phyloP scores from a whole-genome alignment of 2,329 filamentous ascomycete species.

The Myrmaecium sp. region DNA sequence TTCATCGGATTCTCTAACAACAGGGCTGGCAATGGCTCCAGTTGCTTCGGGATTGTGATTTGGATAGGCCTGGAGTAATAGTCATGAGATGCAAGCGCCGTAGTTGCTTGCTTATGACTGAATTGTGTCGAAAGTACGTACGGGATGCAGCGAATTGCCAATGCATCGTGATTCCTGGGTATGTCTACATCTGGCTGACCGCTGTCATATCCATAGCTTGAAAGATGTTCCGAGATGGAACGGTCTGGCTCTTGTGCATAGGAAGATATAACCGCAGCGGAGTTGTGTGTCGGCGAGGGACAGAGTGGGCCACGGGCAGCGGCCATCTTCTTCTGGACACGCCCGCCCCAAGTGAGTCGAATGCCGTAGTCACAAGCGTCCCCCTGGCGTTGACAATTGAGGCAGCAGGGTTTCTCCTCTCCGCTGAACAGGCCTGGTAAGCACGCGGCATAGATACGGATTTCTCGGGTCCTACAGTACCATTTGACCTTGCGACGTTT shows the following conservation, averaged over 20 bases:
- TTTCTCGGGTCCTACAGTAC: constrained; percentile 18
- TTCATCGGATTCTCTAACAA: constrained; percentile 64
- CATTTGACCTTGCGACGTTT: constrained; percentile 69
- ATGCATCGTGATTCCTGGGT: constrained; percentile 51
- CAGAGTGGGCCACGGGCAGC: constrained; percentile 4
- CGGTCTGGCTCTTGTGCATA: constrained; percentile 5
- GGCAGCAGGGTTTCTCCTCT: constrained; percentile 56
- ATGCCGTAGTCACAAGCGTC: constrained; percentile 70
- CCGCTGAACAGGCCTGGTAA: constrained; percentile 29
- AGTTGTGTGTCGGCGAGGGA: constrained; percentile 7
- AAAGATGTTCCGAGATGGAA: constrained; percentile 9
- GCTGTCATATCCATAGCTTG: constrained; percentile 57
- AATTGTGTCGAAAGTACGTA: too few species aligned
- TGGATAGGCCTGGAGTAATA: constrained; percentile 56
- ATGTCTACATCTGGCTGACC: constrained; percentile 54
- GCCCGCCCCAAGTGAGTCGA: constrained; percentile 64
- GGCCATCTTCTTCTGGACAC: constrained; percentile 40
- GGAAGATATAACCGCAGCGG: constrained; percentile 44
- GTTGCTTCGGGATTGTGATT: constrained; percentile 41
- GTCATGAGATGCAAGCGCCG: constrained; percentile 40
- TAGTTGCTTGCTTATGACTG: constrained; percentile 31
- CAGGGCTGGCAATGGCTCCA: constrained; percentile 38
- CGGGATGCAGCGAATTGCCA: constrained; percentile 45
- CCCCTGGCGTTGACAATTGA: constrained; percentile 55
- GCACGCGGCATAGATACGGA: constrained; percentile 1